These are phyloP conservation scores for Oryza longistaminata DNA, from an alignment of 176 grass and related monocot genomes.

Conservation along the genomic window DNA sequence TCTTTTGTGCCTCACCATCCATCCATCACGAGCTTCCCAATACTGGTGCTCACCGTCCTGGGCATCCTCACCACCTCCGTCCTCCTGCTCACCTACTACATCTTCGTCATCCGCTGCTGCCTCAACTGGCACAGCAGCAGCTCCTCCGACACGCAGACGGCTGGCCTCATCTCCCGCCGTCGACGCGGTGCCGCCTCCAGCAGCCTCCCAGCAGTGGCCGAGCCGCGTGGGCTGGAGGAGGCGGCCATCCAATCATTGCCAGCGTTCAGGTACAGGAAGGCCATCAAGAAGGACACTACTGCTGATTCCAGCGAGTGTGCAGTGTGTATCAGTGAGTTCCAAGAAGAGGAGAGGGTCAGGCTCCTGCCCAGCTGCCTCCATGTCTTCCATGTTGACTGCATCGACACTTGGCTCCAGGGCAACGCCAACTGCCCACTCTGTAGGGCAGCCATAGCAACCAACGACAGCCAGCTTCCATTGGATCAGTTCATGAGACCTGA, in stretches of 20 bases:
- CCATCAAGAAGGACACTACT: background rate
- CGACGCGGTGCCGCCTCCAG: background rate
- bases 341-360: slow-evolving; percentile 70
- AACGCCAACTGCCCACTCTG: slow-evolving; percentile 87
- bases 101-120: slow-evolving; percentile 80
- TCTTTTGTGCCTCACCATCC: background rate
- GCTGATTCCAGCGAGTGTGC: slow-evolving; percentile 50
- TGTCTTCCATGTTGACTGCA: slow-evolving; percentile 75
- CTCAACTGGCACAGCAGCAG: slow-evolving; percentile 50
- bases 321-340: slow-evolving; percentile 81
- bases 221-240: slow-evolving; percentile 51
- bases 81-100: slow-evolving; percentile 84
- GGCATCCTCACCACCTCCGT: slow-evolving; percentile 60
- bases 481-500: slow-evolving; percentile 6
- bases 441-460: slow-evolving; percentile 46
- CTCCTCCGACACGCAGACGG: background rate
- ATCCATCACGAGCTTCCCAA: slow-evolving; percentile 51
- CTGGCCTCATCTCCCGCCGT: slow-evolving; percentile 16
- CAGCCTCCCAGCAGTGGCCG: background rate
- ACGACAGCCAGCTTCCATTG: slow-evolving; percentile 2
- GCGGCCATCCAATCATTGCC: slow-evolving; percentile 53
- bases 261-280: slow-evolving; percentile 55
- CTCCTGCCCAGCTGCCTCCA: slow-evolving; percentile 81
- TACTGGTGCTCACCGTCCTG: slow-evolving; percentile 60
- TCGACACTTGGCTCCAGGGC: slow-evolving; percentile 77